These are phyloP conservation scores for Botrytis deweyae DNA, from an alignment of 2,329 filamentous ascomycete genomes.

Conservation along the genomic window DNA sequence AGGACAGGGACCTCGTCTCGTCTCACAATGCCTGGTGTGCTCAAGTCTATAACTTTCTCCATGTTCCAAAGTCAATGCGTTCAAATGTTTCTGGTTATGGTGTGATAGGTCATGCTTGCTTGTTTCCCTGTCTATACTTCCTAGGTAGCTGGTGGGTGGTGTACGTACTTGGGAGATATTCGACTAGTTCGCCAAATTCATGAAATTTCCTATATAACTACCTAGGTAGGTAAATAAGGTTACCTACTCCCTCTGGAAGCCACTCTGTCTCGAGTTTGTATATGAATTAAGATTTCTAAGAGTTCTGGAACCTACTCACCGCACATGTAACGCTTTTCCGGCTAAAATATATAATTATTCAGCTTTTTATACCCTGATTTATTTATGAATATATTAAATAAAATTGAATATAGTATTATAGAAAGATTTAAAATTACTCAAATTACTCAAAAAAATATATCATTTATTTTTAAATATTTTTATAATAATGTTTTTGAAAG, in stretches of 20 bases:
- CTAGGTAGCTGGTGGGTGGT: not conserved
- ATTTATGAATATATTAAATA: too few species aligned
- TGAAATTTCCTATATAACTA: not conserved
- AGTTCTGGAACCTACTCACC: too few species aligned
- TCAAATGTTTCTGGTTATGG: not conserved
- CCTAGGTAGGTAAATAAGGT: too few species aligned
- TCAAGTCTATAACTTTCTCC: not conserved
- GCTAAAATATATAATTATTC: too few species aligned
- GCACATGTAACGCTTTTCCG: too few species aligned
- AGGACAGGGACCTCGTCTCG: not conserved
- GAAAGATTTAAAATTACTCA: too few species aligned
- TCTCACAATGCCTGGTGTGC: not conserved
- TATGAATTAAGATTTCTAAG: not conserved
- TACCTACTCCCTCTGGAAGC: not conserved
- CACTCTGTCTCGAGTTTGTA: not conserved
- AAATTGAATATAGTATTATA: too few species aligned
- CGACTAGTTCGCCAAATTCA: not conserved
- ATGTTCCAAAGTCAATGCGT: slow-evolving; percentile 9
- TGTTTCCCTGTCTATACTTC: not conserved
- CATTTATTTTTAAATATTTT: too few species aligned
- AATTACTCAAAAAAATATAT: too few species aligned
- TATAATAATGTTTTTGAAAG: too few species aligned
- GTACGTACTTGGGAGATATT: not conserved
- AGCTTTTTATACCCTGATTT: too few species aligned
- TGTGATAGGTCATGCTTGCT: not conserved